Conservation (phyloP, 1,139 yeast species). For the Hyphopichia burtonii region DNA sequence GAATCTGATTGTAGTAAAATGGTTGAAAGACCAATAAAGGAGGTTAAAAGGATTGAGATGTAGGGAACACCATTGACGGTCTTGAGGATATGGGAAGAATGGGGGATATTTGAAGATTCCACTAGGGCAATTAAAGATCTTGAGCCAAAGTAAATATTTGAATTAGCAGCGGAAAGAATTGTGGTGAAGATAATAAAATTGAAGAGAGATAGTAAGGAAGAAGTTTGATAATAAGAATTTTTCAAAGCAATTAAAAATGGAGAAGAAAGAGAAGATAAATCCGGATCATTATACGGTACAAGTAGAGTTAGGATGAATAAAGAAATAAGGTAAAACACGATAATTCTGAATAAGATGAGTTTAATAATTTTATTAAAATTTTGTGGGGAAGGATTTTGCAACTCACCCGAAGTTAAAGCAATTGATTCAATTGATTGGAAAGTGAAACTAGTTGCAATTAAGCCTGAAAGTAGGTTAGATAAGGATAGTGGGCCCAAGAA, state of each 20-base stretch:
- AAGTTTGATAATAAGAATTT: constrained; percentile 2
- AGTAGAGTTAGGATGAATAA: constrained; percentile 15
- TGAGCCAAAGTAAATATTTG: constrained; percentile 27
- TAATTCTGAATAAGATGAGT: constrained; percentile 14
- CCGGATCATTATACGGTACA: constrained; percentile 16
- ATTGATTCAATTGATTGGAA: constrained; percentile 39
- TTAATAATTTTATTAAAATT: constrained; percentile 13
- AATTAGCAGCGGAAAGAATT: constrained; percentile 27
- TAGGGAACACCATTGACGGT: constrained; percentile 18
- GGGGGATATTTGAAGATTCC: constrained; percentile 8
- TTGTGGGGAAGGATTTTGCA: constrained; percentile 13
- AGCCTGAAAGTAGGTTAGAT: constrained; percentile 12
- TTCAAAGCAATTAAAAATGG: constrained; percentile 7
- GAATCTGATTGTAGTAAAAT: constrained; percentile 14
- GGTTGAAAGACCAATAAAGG: constrained; percentile 17
- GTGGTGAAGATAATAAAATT: constrained; percentile 21
- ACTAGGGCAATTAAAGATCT: constrained; percentile 20
- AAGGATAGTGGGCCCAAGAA: constrained; percentile 1
- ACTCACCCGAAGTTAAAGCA: constrained; percentile 25
- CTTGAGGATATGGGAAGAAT: constrained; percentile 5
- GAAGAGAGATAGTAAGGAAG: constrained; percentile 7
- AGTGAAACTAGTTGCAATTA: constrained; percentile 32
- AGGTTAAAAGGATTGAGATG: constrained; percentile 17
- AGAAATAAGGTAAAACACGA: constrained; percentile 15
- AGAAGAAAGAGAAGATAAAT: constrained; percentile 6